Percentiles rank a stretch among this genome's conserved stretches.
Evolutionary conservation across 257 asterid species (phyloP).

Genomic region (Parsonsia alboflavescens): DNA sequence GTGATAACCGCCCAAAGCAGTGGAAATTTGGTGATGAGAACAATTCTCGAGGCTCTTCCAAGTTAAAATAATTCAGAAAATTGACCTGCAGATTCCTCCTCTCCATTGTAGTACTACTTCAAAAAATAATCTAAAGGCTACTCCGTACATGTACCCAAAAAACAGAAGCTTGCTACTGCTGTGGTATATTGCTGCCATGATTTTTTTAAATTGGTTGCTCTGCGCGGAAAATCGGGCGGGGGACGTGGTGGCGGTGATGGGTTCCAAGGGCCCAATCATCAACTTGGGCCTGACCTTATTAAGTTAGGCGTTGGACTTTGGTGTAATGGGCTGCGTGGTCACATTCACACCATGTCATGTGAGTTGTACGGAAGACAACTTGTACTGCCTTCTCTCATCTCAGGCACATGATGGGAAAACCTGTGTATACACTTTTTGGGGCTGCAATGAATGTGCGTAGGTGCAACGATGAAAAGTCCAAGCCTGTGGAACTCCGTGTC

Average conservation of each 20-base stretch:
- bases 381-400: neutral
- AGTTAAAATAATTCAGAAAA: slow-evolving; percentile 10
- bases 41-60: slow-evolving; percentile 23
- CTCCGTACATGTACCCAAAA: neutral
- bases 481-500: too few relatives aligned
- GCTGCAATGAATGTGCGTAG: neutral
- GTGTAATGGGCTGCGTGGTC: too few relatives aligned
- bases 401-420: neutral
- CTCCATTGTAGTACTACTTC: neutral
- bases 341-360: too few relatives aligned
- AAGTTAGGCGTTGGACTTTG: too few relatives aligned
- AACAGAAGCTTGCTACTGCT: neutral
- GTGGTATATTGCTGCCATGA: neutral
- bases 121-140: neutral
- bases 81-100: neutral
- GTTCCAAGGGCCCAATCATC: neutral
- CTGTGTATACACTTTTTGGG: neutral
- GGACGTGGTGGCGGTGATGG: neutral
- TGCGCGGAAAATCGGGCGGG: slow-evolving; percentile 26
- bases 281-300: neutral
- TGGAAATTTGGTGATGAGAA: slow-evolving; percentile 20
- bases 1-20: slow-evolving; percentile 13
- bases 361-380: neutral
- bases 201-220: neutral
- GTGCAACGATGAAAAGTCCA: too few relatives aligned